phyloP scores from a whole-genome alignment of 164 flowering plant genomes.

The Saururus chinensis region DNA sequence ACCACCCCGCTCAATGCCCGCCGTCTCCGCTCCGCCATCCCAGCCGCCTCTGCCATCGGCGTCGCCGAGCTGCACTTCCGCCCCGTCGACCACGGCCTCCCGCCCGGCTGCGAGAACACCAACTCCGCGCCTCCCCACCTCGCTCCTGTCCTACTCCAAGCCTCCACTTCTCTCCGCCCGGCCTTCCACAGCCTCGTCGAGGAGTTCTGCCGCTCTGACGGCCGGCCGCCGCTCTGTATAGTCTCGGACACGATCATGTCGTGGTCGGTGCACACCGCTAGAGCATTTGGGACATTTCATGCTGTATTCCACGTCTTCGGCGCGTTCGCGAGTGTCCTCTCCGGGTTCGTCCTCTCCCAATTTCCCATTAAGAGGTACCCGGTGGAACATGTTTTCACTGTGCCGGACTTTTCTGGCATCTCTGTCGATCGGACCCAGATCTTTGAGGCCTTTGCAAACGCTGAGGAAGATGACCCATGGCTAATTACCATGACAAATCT shows the following conservation, averaged over 20 bases:
- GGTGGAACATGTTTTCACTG: no score
- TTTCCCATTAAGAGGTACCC: neutral
- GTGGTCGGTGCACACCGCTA: constrained; percentile 1
- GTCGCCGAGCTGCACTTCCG: constrained; percentile 2
- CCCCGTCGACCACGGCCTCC: constrained; percentile 2
- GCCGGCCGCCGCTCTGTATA: neutral
- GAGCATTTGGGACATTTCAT: neutral
- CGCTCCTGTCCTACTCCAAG: neutral
- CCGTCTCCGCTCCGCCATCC: neutral
- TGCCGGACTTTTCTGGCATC: constrained; percentile 1
- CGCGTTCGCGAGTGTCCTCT: neutral
- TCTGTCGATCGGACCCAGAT: neutral
- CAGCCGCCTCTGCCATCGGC: neutral
- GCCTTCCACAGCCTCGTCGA: neutral
- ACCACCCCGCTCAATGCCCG: constrained; percentile 4
- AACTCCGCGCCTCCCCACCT: neutral
- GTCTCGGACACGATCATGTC: constrained; percentile 2
- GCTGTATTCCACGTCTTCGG: neutral
- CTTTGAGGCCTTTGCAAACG: neutral
- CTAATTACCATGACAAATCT: neutral
- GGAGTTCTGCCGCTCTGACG: neutral
- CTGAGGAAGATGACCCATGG: neutral
- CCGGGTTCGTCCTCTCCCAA: neutral
- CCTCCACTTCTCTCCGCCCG: neutral
- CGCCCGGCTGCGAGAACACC: constrained; percentile 1